Percentiles rank a stretch among this genome's conserved stretches.
Conservation (phyloP, 2,329 filamentous ascomycete genomes). For the Tolypocladium cylindrosporum region DNA sequence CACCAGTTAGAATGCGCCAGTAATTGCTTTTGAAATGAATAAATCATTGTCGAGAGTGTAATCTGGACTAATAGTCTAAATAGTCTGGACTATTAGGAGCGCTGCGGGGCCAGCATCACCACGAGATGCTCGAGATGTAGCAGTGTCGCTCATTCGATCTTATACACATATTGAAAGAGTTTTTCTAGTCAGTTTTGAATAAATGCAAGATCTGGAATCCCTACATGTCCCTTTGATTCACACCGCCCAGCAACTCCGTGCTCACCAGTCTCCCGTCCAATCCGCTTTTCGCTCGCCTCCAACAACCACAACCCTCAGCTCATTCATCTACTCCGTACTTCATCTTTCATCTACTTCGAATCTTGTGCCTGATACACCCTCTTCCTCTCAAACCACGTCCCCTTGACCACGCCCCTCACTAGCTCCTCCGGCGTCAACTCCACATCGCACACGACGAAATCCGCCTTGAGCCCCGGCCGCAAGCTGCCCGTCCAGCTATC, state of each 20-base stretch:
- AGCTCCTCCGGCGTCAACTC: slow-evolving; percentile 35
- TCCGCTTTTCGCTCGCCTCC: not conserved
- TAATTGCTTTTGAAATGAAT: too few relatives aligned
- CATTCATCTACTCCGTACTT: too few relatives aligned
- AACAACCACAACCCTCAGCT: not conserved
- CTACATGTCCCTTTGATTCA: not conserved
- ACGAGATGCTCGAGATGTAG: too few relatives aligned
- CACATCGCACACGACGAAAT: slow-evolving; percentile 45
- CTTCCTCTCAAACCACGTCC: slow-evolving; percentile 45
- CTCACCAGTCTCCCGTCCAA: not conserved
- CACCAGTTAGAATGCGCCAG: too few relatives aligned
- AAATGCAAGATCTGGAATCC: not conserved
- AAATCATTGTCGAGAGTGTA: too few relatives aligned
- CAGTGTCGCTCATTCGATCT: not conserved
- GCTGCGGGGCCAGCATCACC: too few relatives aligned
- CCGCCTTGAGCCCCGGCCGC: slow-evolving; percentile 41
- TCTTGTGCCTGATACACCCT: slow-evolving; percentile 21
- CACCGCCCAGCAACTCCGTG: not conserved
- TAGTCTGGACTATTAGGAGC: too few relatives aligned
- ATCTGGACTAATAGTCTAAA: too few relatives aligned
- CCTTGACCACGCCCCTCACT: slow-evolving; percentile 31
- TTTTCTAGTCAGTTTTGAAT: too few relatives aligned
- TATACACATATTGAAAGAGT: too few relatives aligned
- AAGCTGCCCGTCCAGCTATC: slow-evolving; percentile 44
- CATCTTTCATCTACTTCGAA: too few relatives aligned